Evolutionary conservation across 83 land plant genomes (phyloP).

Genomic region (Isoetes engelmannii): DNA sequence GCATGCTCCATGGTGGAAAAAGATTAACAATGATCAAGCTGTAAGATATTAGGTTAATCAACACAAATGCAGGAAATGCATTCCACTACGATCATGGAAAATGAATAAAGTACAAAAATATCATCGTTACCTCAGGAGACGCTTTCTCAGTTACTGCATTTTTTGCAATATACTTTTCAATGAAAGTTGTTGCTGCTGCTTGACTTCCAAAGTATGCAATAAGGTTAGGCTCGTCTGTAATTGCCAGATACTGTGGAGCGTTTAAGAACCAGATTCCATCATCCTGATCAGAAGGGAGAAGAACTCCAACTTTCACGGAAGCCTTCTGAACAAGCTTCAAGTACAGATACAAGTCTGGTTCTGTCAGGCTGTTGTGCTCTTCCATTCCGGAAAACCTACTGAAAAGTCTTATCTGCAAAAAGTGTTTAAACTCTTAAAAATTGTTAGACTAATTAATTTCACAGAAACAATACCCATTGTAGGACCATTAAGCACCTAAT

Average conservation of each 20-base stretch:
- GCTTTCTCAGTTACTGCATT: constrained; percentile 26
- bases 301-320: constrained; percentile 21
- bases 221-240: constrained; percentile 30
- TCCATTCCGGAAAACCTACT: constrained; percentile 37
- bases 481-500: too few relatives aligned
- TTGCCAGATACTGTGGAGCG: constrained; percentile 6
- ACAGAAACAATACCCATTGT: neutral
- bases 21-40: too few relatives aligned
- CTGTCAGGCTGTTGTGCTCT: constrained; percentile 14
- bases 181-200: constrained; percentile 25
- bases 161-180: constrained; percentile 18
- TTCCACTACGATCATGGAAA: too few relatives aligned
- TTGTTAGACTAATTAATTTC: neutral
- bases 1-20: too few relatives aligned
- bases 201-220: constrained; percentile 29
- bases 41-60: too few relatives aligned
- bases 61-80: too few relatives aligned
- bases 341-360: constrained; percentile 33
- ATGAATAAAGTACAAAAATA: neutral
- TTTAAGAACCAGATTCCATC: constrained; percentile 28
- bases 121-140: constrained; percentile 26
- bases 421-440: neutral
- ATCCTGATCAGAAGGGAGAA: constrained; percentile 33
- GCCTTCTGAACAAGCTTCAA: constrained; percentile 28
- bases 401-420: constrained; percentile 27